These are phyloP conservation scores for Fusarium piperis DNA, from an alignment of 2,329 filamentous ascomycete genomes.

Conservation along the genomic window DNA sequence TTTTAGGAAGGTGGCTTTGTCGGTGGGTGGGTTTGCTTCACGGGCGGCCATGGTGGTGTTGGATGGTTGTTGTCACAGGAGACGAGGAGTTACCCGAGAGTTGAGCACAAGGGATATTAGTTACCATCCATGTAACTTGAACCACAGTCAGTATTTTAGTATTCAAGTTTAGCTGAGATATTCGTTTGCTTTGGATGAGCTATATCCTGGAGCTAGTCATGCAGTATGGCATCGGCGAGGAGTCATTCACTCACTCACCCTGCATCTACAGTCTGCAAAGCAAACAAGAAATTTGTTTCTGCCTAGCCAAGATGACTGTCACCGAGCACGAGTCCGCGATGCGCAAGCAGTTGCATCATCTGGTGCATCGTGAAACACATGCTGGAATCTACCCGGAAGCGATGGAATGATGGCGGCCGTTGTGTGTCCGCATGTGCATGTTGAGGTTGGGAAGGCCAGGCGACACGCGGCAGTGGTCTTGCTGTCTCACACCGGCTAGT, in stretches of 20 bases:
- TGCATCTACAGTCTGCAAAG: background rate
- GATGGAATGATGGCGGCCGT: constrained; percentile 14
- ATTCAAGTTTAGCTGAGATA: background rate
- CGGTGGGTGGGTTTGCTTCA: background rate
- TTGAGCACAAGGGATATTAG: background rate
- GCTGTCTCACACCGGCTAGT: background rate
- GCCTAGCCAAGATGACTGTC: background rate
- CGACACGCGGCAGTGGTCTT: constrained; percentile 1
- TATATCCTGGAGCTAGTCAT: background rate
- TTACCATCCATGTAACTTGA: background rate
- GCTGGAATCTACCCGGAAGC: constrained; percentile 1
- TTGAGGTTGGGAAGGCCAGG: background rate
- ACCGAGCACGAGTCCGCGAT: background rate
- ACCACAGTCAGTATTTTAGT: background rate
- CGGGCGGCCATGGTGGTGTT: background rate
- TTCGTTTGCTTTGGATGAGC: background rate
- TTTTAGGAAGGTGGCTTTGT: background rate
- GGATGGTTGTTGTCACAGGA: background rate
- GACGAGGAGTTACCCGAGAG: background rate
- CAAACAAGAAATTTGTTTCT: background rate
- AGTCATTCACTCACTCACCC: background rate
- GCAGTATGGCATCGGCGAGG: background rate
- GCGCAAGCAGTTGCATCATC: background rate
- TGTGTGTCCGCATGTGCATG: background rate
- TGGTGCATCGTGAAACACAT: constrained; percentile 5